Evolutionary conservation across 176 grass and related monocot species (phyloP).

Genomic region (Oryza australiensis): DNA sequence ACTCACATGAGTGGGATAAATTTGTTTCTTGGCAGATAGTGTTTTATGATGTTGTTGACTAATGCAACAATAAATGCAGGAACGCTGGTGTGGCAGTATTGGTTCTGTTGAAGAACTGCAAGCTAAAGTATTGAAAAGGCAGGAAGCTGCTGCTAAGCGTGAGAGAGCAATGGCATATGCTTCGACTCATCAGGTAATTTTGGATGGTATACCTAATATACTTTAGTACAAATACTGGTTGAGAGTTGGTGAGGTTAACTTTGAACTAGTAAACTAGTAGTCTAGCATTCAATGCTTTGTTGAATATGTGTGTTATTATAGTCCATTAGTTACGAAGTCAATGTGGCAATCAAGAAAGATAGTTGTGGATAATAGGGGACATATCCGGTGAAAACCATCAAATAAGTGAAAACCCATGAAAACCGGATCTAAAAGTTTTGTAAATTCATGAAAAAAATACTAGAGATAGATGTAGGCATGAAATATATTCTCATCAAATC

Average conservation of each 20-base stretch:
- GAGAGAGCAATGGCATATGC: conserved; percentile 99
- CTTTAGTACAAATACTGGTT: conserved; percentile 7
- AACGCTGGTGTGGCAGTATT: conserved; percentile 84
- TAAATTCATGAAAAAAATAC: too few relatives aligned
- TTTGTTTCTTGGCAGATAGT: not conserved
- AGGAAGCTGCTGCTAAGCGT: conserved; percentile 89
- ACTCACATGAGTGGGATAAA: conserved; percentile 19
- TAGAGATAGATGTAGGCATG: too few relatives aligned
- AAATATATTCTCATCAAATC: too few relatives aligned
- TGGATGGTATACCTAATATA: conserved; percentile 4
- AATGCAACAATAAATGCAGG: conserved; percentile 51
- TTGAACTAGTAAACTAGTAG: not conserved
- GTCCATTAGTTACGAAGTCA: not conserved
- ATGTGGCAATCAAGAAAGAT: conserved; percentile 8
- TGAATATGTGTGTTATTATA: conserved; percentile 27
- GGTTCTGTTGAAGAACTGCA: conserved; percentile 89
- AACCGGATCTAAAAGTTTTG: too few relatives aligned
- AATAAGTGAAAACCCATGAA: too few relatives aligned
- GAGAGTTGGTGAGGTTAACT: conserved; percentile 12
- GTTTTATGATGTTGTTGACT: conserved; percentile 9
- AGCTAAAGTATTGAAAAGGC: conserved; percentile 85
- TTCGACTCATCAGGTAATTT: conserved; percentile 91
- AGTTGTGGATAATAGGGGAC: conserved; percentile 14
- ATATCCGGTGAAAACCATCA: too few relatives aligned
- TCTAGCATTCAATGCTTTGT: not conserved